Base-by-base conservation (phyloP, 257 asterid species). In the Eucommia ulmoides region DNA sequence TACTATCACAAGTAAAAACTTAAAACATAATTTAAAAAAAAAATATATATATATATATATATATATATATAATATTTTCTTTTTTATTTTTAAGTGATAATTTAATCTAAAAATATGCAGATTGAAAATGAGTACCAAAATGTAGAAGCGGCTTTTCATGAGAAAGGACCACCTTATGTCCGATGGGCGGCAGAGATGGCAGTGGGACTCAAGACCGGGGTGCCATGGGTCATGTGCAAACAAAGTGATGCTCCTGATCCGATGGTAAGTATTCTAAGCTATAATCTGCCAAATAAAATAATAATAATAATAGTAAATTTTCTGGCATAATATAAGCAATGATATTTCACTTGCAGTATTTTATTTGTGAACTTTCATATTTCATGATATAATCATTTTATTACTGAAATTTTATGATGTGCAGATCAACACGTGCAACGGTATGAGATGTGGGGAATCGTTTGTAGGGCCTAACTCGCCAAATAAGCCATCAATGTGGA, bases 141-240 rank as follows among this genome's bases (percentile, higher is more conserved):
- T 41, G 68, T 80, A 2, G 96, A 85, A 51, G 65, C 8, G n/a
- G 69, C 59, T 0, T 88, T 75, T 38, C 35, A 19, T 12, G 79
- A 55, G 0, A 60, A 66, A 44, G 94, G 97, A 21, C 88, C 83
- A 16, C 52, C 80, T 3, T 88, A 88, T 33, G 94, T 88, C n/a
- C 54, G 8, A 0, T 88, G 97, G 97, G 97, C 96, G 0, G 96
- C 97, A 7, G 45, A 51, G 16, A 80, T 88, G 94, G 94, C 96
- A 0, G 82, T 69, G 22, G 91, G 76, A 56, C 88, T 77, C 2
- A 11, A 80, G 0, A 88, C 96, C 0, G 88, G 95, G 2, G 96
- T 82, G 8, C 97, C 97, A 9, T 88, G 97, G 97, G 68, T 65
- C 2, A 88, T 88, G 97, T 88, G 97, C 78, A 88, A 88, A 70